A percentile compares a stretch with the other conserved stretches of the same genome.
Evolutionary conservation across 2,329 filamentous ascomycete species (phyloP).

Genomic region (Pyricularia sp.): DNA sequence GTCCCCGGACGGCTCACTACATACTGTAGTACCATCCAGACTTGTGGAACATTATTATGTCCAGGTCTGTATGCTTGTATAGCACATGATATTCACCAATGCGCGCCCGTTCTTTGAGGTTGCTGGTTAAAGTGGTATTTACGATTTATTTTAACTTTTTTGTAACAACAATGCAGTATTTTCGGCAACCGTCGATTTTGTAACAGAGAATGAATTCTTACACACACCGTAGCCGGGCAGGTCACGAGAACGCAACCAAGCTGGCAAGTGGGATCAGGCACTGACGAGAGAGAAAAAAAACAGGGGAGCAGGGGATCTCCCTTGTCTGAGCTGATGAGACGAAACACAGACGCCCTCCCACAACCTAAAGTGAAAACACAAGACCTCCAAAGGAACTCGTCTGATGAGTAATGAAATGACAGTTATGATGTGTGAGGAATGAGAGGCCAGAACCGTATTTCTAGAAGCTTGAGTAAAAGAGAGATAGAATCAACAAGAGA

Average conservation of each 20-base stretch:
- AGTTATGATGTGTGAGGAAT: background rate
- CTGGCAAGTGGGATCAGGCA: background rate
- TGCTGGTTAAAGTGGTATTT: background rate
- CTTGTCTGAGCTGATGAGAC: background rate
- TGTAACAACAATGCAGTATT: background rate
- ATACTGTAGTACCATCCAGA: background rate
- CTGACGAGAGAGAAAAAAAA: background rate
- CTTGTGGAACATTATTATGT: background rate
- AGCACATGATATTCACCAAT: background rate
- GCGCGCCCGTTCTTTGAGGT: background rate
- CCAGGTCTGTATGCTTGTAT: background rate
- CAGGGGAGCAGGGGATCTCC: background rate
- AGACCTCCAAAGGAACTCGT: background rate
- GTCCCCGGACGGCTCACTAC: background rate
- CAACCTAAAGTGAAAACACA: background rate
- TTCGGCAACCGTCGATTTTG: background rate
- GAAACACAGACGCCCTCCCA: background rate
- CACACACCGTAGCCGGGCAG: background rate
- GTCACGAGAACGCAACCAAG: background rate
- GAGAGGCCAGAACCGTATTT: background rate
- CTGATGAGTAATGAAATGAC: background rate
- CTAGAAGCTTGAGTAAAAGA: background rate
- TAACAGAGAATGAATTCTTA: background rate
- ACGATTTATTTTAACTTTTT: background rate
- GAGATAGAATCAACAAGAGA: background rate